Evolutionary conservation across 176 grass and related monocot genomes (phyloP).

Genomic region (Tuctoria greenei): DNA sequence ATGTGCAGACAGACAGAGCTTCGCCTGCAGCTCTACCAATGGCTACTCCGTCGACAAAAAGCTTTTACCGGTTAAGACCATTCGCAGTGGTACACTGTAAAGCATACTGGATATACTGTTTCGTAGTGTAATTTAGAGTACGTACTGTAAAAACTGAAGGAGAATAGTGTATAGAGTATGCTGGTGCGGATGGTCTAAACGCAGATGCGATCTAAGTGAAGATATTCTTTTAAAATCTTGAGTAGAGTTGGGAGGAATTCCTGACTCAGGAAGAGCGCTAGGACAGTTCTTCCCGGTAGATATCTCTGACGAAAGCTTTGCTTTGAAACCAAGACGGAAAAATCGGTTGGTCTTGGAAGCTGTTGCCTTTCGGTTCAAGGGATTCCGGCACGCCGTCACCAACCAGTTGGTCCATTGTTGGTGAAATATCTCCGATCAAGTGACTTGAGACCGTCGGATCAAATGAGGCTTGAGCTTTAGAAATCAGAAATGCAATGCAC

Average conservation of each 20-base stretch:
- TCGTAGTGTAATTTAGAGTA: too few species aligned
- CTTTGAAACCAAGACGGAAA: slow-evolving; percentile 19
- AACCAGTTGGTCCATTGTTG: slow-evolving; percentile 14
- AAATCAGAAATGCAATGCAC: neutral
- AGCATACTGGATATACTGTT: too few species aligned
- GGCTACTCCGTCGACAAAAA: neutral
- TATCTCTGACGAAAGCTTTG: slow-evolving; percentile 15
- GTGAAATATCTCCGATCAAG: slow-evolving; percentile 5
- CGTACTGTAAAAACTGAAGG: too few species aligned
- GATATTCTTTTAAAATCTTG: neutral
- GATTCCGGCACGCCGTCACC: slow-evolving; percentile 2
- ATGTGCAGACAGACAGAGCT: neutral
- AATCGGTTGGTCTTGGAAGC: neutral
- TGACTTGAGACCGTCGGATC: slow-evolving; percentile 1
- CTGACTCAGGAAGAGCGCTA: neutral
- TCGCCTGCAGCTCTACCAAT: neutral
- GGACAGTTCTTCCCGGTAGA: neutral
- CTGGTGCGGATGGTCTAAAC: too few species aligned
- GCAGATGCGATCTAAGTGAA: neutral
- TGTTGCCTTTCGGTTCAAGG: slow-evolving; percentile 41
- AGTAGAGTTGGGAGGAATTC: neutral
- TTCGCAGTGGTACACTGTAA: too few species aligned
- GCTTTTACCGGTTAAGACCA: neutral
- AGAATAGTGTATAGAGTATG: too few species aligned
- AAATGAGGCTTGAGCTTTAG: neutral